These are phyloP conservation scores for Rubia occidens DNA, from an alignment of 305 asterid species.

Conservation along the genomic window DNA sequence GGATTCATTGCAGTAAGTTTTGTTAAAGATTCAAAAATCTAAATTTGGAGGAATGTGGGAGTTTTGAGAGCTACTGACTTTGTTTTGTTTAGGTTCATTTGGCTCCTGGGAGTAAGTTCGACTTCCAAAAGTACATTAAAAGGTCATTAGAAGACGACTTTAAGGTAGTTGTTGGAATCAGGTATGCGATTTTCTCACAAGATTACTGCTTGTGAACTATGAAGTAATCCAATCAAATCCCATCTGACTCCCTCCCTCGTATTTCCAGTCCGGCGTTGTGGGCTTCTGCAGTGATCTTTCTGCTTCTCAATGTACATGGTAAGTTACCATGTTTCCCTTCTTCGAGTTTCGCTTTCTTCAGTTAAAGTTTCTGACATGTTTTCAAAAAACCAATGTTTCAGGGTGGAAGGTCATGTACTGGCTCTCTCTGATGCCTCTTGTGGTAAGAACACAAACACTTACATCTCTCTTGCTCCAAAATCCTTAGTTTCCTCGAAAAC, in stretches of 20 bases:
- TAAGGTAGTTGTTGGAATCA: constrained; percentile 68
- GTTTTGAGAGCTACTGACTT: neutral
- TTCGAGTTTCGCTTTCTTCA: neutral
- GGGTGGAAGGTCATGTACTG: constrained; percentile 56
- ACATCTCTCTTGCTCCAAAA: neutral
- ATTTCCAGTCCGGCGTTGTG: constrained; percentile 56
- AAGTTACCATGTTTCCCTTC: constrained; percentile 23
- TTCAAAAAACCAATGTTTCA: constrained; percentile 22
- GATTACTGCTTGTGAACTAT: neutral
- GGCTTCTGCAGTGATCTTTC: constrained; percentile 61
- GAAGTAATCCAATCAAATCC: neutral
- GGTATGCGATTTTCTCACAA: constrained; percentile 29
- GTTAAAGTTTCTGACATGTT: neutral
- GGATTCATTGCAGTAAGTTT: constrained; percentile 81
- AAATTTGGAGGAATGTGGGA: neutral
- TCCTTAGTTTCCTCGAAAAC: neutral
- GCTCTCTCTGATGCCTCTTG: constrained; percentile 59
- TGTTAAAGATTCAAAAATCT: neutral
- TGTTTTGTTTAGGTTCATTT: constrained; percentile 45
- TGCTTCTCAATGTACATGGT: constrained; percentile 66
- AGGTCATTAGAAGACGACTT: constrained; percentile 82
- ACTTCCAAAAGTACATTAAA: constrained; percentile 69
- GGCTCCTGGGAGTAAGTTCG: constrained; percentile 68
- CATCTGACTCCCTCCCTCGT: constrained; percentile 13
- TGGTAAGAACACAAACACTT: constrained; percentile 34